A percentile compares a stretch with the other conserved stretches of the same genome.
phyloP scores from a whole-genome alignment of 2,329 filamentous ascomycete species.

The Aureobasidium sp. region DNA sequence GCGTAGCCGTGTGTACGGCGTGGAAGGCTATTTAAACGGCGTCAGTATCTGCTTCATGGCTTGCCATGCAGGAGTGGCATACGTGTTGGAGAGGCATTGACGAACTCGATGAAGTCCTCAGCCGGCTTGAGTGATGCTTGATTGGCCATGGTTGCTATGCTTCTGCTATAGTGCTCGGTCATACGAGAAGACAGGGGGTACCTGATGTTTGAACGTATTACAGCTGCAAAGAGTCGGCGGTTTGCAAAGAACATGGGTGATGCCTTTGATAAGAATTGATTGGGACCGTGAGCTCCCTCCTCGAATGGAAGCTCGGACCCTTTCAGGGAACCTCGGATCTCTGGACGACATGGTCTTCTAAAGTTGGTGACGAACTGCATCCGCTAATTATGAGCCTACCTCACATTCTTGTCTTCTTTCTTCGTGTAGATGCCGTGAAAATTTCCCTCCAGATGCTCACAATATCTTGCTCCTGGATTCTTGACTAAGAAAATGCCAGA shows the following conservation, averaged over 20 bases:
- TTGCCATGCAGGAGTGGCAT: conserved; percentile 30
- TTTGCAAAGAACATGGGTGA: not conserved
- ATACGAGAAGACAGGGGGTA: not conserved
- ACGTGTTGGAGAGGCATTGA: conserved; percentile 93
- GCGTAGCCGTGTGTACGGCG: conserved; percentile 72
- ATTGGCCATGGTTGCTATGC: conserved; percentile 24
- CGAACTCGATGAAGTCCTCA: conserved; percentile 83
- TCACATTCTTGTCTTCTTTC: not conserved
- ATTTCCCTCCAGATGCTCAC: not conserved
- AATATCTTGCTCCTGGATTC: not conserved
- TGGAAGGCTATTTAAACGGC: conserved; percentile 65
- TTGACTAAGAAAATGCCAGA: not conserved
- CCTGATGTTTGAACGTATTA: not conserved
- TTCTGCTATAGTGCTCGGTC: not conserved
- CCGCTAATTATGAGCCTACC: not conserved
- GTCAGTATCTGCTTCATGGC: conserved; percentile 12
- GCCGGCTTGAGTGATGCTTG: conserved; percentile 46
- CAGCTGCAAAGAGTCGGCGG: not conserved
- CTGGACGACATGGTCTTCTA: not conserved
- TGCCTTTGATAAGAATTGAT: not conserved
- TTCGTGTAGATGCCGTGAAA: not conserved
- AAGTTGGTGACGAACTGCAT: not conserved
- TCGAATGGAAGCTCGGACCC: not conserved
- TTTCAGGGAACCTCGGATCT: not conserved
- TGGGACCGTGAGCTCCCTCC: not conserved